These are phyloP conservation scores for Thalassiosira hispida DNA, from an alignment of 352 stramenopile genomes.

Conservation along the genomic window DNA sequence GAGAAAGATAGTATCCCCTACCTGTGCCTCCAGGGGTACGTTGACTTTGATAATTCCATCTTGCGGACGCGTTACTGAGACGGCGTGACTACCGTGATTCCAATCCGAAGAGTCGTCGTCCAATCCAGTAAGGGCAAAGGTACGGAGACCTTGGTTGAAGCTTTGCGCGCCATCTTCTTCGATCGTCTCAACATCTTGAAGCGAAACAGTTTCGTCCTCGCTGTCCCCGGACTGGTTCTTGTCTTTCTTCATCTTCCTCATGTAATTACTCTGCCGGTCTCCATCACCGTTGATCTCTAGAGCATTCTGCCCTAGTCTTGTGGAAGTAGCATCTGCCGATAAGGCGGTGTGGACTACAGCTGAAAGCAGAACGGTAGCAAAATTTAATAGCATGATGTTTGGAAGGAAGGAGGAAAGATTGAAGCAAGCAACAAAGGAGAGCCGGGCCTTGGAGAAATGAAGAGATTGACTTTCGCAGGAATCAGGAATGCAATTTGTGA, in stretches of 20 bases:
- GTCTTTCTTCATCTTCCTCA: constrained; percentile 33
- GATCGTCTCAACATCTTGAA: constrained; percentile 4
- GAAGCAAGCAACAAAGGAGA: neutral
- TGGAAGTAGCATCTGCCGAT: neutral
- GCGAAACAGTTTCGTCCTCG: neutral
- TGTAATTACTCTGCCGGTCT: neutral
- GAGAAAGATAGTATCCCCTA: constrained; percentile 58
- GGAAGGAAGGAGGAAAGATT: neutral
- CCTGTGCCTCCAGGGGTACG: constrained; percentile 28
- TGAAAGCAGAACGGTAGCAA: constrained; percentile 28
- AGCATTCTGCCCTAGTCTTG: neutral
- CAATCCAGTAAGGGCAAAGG: neutral
- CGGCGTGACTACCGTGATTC: constrained; percentile 46
- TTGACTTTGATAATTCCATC: constrained; percentile 44
- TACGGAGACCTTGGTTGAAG: constrained; percentile 12
- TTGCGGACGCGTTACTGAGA: constrained; percentile 9
- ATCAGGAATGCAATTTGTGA: too few species aligned
- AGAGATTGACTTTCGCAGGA: too few species aligned
- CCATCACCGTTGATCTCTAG: neutral
- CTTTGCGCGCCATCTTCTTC: neutral
- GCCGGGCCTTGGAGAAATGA: too few species aligned
- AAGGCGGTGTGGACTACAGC: neutral
- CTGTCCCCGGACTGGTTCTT: neutral
- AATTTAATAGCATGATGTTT: constrained; percentile 30
- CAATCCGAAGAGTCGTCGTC: constrained; percentile 17